These are phyloP conservation scores for Penicillium rolfsii DNA, from an alignment of 2,329 filamentous ascomycete species.

Conservation along the genomic window DNA sequence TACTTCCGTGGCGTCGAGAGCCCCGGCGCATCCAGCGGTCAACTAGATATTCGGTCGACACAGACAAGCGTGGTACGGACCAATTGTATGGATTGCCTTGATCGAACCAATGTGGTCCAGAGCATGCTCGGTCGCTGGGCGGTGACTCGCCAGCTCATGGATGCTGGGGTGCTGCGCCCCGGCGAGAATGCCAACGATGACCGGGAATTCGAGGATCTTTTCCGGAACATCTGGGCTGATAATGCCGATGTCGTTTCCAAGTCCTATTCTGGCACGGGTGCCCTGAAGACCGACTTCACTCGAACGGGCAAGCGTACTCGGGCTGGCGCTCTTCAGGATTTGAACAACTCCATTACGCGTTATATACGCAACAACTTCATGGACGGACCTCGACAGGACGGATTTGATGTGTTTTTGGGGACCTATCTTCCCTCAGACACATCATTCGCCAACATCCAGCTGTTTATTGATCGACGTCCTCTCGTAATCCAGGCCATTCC, in stretches of 20 bases:
- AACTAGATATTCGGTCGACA: conserved; percentile 75
- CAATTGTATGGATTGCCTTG: conserved; percentile 99
- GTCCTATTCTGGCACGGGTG: conserved; percentile 92
- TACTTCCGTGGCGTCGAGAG: conserved; percentile 94
- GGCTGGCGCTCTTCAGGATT: conserved; percentile 80
- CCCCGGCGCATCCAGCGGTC: conserved; percentile 70
- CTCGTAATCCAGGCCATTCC: conserved; percentile 90
- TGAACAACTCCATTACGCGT: conserved; percentile 83
- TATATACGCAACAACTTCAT: conserved; percentile 94
- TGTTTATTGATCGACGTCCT: conserved; percentile 85
- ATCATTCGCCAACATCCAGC: conserved; percentile 69
- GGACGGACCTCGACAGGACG: conserved; percentile 92
- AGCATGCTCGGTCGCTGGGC: conserved; percentile 93
- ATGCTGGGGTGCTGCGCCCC: conserved; percentile 75
- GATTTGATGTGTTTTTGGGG: conserved; percentile 91
- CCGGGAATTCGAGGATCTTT: conserved; percentile 80
- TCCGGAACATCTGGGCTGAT: conserved; percentile 98
- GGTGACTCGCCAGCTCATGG: conserved; percentile 83
- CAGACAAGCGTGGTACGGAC: conserved; percentile 93
- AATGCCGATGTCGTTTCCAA: conserved; percentile 94
- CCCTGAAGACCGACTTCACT: conserved; percentile 97
- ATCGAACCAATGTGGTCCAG: conserved; percentile 96
- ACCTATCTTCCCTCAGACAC: conserved; percentile 76
- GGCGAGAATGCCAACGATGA: conserved; percentile 82
- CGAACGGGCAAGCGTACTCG: conserved; percentile 89